A percentile compares a stretch with the other conserved stretches of the same genome.
These are phyloP conservation scores for Brasilioporus rufonigricans DNA, from an alignment of 768 basidiomycete genomes.

Conservation along the genomic window DNA sequence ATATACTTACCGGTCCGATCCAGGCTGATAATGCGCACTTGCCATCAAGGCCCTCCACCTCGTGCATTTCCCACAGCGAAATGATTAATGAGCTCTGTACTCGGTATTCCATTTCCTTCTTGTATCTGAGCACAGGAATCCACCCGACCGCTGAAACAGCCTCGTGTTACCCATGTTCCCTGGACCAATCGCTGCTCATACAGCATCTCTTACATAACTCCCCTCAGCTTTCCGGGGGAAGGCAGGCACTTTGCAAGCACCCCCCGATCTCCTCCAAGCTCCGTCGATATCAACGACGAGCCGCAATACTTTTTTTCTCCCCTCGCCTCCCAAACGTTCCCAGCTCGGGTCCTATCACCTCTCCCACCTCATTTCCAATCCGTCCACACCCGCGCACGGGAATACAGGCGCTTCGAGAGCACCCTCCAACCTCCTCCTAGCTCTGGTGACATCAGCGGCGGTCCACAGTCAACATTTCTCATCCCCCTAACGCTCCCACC, in stretches of 20 bases:
- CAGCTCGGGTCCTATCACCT: background rate
- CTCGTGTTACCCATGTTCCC: slow-evolving; percentile 23
- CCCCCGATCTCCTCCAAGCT: background rate
- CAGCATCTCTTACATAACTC: slow-evolving; percentile 18
- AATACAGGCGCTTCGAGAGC: slow-evolving; percentile 3
- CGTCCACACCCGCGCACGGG: background rate
- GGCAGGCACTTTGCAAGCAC: background rate
- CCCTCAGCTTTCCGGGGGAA: background rate
- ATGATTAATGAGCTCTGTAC: background rate
- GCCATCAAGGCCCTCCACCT: background rate
- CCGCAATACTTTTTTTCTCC: background rate
- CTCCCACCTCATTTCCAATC: background rate
- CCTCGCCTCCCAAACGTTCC: background rate
- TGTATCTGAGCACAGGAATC: background rate
- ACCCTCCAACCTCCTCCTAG: background rate
- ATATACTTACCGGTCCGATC: background rate
- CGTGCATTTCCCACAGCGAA: background rate
- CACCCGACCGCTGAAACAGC: background rate
- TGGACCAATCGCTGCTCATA: slow-evolving; percentile 4
- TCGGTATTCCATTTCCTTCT: background rate
- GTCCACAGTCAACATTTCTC: background rate
- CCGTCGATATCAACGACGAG: background rate
- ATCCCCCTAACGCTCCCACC: background rate
- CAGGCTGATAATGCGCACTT: background rate
- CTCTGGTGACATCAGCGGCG: background rate